These are phyloP conservation scores for Ceratobasidium sp. DNA, from an alignment of 1,284 basidiomycete genomes.

Conservation along the genomic window DNA sequence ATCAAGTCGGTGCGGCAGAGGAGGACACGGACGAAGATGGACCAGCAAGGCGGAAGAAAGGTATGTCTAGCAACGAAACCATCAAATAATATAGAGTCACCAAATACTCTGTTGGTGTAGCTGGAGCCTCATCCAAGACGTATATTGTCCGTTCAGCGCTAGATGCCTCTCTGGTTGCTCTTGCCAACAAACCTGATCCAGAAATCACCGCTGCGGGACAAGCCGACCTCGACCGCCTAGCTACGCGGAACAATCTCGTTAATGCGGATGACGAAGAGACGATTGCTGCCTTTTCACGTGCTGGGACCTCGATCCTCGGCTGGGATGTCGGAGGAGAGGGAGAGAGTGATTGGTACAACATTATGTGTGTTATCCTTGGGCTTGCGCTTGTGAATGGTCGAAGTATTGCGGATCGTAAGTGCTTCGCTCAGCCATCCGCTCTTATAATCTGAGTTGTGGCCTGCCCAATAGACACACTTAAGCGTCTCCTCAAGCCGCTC, in stretches of 20 bases:
- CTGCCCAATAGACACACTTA: conserved; percentile 60
- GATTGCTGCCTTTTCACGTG: conserved; percentile 49
- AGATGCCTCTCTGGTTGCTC: conserved; percentile 62
- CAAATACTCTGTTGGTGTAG: conserved; percentile 49
- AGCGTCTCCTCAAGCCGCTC: conserved; percentile 66
- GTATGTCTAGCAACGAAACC: conserved; percentile 47
- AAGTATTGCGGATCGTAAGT: conserved; percentile 68
- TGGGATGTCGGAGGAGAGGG: conserved; percentile 47
- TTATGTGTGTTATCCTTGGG: conserved; percentile 72
- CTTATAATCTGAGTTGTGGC: too few relatives aligned
- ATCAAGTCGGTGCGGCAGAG: conserved; percentile 52
- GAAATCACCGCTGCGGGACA: conserved; percentile 61
- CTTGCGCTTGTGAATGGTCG: conserved; percentile 74
- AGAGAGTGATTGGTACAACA: conserved; percentile 43
- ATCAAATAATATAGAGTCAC: too few relatives aligned
- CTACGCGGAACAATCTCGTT: conserved; percentile 50
- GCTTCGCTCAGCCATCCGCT: neutral
- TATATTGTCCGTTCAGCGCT: conserved; percentile 76
- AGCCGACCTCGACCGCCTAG: conserved; percentile 51
- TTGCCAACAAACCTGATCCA: conserved; percentile 62
- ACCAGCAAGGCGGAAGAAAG: conserved; percentile 60
- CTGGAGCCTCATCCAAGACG: conserved; percentile 64
- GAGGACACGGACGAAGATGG: conserved; percentile 52
- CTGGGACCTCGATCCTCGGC: conserved; percentile 34
- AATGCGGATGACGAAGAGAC: conserved; percentile 52